phyloP scores from a whole-genome alignment of 202 grass and related monocot genomes.

The Digitaria exilis region DNA sequence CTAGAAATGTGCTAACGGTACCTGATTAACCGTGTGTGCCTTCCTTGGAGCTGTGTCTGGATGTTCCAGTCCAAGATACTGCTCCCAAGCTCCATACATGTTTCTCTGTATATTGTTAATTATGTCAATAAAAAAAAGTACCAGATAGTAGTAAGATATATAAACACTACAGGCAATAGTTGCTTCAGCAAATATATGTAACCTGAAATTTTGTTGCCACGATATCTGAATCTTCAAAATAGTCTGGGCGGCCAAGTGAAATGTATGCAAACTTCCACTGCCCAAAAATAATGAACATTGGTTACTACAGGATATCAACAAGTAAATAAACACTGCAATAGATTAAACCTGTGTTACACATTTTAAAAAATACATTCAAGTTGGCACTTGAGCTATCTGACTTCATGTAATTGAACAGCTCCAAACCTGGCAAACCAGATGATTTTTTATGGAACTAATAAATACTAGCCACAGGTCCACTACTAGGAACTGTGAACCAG shows the following conservation, averaged over 20 bases:
- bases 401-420: not conserved
- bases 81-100: conserved; percentile 99
- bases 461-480: not conserved
- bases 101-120: conserved; percentile 61
- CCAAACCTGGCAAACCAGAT: not conserved
- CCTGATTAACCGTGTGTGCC: conserved; percentile 80
- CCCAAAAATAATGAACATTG: conserved; percentile 26
- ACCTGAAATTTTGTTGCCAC: conserved; percentile 90
- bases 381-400: not conserved
- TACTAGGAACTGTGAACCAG: not conserved
- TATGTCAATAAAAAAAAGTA: not conserved
- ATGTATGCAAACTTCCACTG: conserved; percentile 99
- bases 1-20: conserved; percentile 34
- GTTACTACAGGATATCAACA: conserved; percentile 9
- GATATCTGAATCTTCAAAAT: conserved; percentile 88
- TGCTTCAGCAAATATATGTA: conserved; percentile 41
- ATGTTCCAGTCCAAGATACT: conserved; percentile 94
- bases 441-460: not conserved
- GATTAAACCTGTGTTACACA: not conserved
- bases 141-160: conserved; percentile 5
- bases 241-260: conserved; percentile 90
- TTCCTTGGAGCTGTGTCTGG: conserved; percentile 85
- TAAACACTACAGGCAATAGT: conserved; percentile 2
- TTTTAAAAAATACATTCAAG: conserved; percentile 9
- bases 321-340: conserved; percentile 12